A percentile compares a stretch with the other conserved stretches of the same genome.
phyloP scores from a whole-genome alignment of 495 filamentous ascomycete species.

The Cladorrhinum samala region DNA sequence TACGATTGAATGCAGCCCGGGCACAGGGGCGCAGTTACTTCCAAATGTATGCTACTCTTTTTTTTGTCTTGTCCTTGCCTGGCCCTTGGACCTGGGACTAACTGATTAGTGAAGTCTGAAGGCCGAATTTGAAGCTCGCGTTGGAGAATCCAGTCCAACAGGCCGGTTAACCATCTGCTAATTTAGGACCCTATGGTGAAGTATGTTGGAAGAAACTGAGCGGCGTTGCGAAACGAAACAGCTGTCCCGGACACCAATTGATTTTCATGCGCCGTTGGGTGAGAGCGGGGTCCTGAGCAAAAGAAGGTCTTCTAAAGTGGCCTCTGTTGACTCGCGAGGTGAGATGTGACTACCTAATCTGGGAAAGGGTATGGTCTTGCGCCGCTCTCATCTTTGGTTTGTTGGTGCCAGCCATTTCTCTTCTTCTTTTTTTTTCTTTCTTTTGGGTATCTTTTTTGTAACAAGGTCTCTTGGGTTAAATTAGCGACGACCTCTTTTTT shows the following conservation, averaged over 20 bases:
- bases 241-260: constrained; percentile 1
- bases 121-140: too few relatives aligned
- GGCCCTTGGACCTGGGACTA: too few relatives aligned
- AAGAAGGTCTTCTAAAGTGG: constrained; percentile 1
- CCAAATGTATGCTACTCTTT: too few relatives aligned
- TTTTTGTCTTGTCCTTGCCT: too few relatives aligned
- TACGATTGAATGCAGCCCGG: too few relatives aligned
- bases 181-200: neutral
- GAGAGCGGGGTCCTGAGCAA: constrained; percentile 3
- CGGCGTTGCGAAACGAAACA: constrained; percentile 1
- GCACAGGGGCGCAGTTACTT: constrained; percentile 10
- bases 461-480: too few relatives aligned
- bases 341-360: constrained; percentile 4
- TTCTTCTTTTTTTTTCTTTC: neutral
- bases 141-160: neutral
- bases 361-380: neutral
- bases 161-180: constrained; percentile 4
- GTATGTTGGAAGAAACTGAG: neutral
- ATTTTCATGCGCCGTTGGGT: neutral
- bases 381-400: constrained; percentile 3
- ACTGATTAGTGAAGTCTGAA: too few relatives aligned
- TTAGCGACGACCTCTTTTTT: too few relatives aligned
- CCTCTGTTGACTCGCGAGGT: constrained; percentile 1
- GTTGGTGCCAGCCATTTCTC: neutral
- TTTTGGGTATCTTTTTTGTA: too few relatives aligned